phyloP scores from a whole-genome alignment of 169 alveolate genomes.

The Amoebophrya sp. region DNA sequence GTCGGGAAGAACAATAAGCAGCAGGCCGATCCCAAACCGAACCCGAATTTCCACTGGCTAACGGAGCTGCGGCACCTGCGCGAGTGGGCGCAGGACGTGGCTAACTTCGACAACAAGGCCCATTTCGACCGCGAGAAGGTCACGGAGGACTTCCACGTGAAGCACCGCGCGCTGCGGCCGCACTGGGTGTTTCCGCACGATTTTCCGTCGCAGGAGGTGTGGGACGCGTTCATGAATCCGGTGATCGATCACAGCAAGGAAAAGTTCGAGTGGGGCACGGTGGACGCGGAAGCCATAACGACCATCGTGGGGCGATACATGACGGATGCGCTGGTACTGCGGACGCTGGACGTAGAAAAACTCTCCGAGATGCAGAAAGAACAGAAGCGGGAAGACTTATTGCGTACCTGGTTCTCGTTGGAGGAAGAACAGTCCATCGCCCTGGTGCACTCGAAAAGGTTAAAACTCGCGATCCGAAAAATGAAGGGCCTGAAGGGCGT shows the following conservation, averaged over 20 bases:
- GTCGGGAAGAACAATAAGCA: too few relatives aligned
- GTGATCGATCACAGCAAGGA: slow-evolving; percentile 20
- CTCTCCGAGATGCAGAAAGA: not conserved
- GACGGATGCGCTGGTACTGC: not conserved
- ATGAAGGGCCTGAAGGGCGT: too few relatives aligned
- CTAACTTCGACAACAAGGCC: not conserved
- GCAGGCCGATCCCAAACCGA: too few relatives aligned
- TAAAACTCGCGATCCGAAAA: not conserved
- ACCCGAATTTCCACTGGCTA: slow-evolving; percentile 10
- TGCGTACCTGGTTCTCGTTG: not conserved
- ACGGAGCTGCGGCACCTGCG: slow-evolving; percentile 9
- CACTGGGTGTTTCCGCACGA: slow-evolving; percentile 32
- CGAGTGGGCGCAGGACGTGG: slow-evolving; percentile 4
- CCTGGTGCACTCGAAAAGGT: not conserved
- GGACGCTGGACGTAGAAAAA: not conserved
- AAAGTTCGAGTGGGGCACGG: slow-evolving; percentile 29
- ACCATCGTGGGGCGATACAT: not conserved
- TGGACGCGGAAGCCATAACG: slow-evolving; percentile 10
- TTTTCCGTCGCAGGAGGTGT: slow-evolving; percentile 33
- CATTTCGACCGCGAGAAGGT: not conserved
- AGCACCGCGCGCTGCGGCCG: not conserved
- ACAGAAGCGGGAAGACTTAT: not conserved
- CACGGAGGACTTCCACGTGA: not conserved
- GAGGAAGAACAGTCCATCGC: not conserved
- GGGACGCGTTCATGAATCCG: slow-evolving; percentile 27